A percentile compares a stretch with the other conserved stretches of the same genome.
phyloP scores from a whole-genome alignment of 2,329 filamentous ascomycete species.

The Gremmenia infestans region DNA sequence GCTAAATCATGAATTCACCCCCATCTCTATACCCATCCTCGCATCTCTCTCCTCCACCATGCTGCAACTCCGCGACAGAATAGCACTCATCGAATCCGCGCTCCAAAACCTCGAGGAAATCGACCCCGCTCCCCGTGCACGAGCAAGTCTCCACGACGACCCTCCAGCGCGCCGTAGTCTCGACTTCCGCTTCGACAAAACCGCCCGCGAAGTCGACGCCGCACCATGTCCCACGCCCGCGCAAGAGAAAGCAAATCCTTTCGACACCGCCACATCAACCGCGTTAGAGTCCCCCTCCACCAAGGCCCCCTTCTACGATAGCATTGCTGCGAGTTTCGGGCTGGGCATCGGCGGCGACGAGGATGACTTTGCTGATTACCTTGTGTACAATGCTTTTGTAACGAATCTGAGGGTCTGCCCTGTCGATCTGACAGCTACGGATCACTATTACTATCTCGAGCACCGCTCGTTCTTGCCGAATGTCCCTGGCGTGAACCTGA shows the following conservation, averaged over 20 bases:
- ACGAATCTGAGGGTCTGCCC: constrained; percentile 24
- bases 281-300: background rate
- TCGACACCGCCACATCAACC: constrained; percentile 5
- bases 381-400: constrained; percentile 22
- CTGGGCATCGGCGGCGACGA: constrained; percentile 16
- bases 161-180: constrained; percentile 19
- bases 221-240: constrained; percentile 18
- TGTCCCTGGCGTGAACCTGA: constrained; percentile 20
- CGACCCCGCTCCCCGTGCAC: constrained; percentile 5
- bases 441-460: constrained; percentile 22
- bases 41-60: constrained; percentile 9
- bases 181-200: constrained; percentile 22
- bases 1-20: too few relatives aligned
- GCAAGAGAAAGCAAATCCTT: constrained; percentile 17
- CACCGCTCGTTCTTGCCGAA: constrained; percentile 20
- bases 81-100: constrained; percentile 15
- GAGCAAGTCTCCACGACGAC: background rate
- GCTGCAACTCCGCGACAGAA: constrained; percentile 16
- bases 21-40: too few relatives aligned
- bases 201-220: constrained; percentile 17
- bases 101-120: constrained; percentile 15
- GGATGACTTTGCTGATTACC: constrained; percentile 18
- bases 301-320: constrained; percentile 17
- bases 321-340: constrained; percentile 18
- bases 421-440: constrained; percentile 13